Evolutionary conservation across 2,329 filamentous ascomycete genomes (phyloP).

Genomic region (Ophiostoma himal-ulmi): DNA sequence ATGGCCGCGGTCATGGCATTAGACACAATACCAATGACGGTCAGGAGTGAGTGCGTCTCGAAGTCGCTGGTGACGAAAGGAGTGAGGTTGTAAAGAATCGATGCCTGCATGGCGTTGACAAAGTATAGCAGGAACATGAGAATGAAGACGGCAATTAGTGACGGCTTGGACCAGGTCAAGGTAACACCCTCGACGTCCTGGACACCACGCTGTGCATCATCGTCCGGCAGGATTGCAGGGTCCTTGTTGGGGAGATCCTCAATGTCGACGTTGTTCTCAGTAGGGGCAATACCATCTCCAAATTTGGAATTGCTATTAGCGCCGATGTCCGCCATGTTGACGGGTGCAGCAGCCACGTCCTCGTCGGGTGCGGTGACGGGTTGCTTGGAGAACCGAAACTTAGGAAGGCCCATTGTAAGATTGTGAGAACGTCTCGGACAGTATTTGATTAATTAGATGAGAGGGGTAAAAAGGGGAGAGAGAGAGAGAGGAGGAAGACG

Average conservation of each 20-base stretch:
- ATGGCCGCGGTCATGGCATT: slow-evolving; percentile 51
- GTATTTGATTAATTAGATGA: not conserved
- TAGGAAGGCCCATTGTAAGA: slow-evolving; percentile 18
- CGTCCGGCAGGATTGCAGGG: slow-evolving; percentile 10
- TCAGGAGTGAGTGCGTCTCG: slow-evolving; percentile 46
- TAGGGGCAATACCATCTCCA: not conserved
- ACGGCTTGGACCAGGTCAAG: slow-evolving; percentile 38
- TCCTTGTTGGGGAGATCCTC: slow-evolving; percentile 19
- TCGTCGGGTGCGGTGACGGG: slow-evolving; percentile 12
- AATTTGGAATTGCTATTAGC: not conserved
- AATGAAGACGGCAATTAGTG: slow-evolving; percentile 40
- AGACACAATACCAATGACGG: slow-evolving; percentile 49
- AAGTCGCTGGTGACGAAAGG: slow-evolving; percentile 50
- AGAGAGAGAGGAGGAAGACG: not conserved
- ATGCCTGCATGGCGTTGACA: slow-evolving; percentile 44
- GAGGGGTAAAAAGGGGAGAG: not conserved
- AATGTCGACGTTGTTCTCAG: not conserved
- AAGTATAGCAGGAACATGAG: slow-evolving; percentile 47
- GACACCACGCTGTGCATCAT: slow-evolving; percentile 40
- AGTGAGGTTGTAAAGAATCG: slow-evolving; percentile 39
- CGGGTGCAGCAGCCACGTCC: not conserved
- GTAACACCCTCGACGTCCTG: slow-evolving; percentile 44
- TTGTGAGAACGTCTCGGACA: not conserved
- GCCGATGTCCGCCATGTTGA: slow-evolving; percentile 1
- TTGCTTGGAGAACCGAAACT: slow-evolving; percentile 16